Percentiles rank a stretch among this genome's conserved stretches.
Evolutionary conservation across 2,329 filamentous ascomycete genomes (phyloP).

Genomic region (Trichothecium roseum): DNA sequence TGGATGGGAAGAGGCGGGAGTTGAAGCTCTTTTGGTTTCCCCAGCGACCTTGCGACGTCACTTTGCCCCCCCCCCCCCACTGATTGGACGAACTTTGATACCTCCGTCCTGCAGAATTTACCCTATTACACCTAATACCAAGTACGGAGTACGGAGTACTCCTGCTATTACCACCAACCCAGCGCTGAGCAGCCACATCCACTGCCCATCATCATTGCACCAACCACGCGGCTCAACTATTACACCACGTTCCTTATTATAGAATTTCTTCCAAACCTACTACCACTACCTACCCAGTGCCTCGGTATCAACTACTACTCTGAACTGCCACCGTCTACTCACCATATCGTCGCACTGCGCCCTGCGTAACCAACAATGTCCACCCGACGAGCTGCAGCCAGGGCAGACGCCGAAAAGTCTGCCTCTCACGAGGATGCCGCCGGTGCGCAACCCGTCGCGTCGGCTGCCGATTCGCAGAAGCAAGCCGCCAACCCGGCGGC

Average conservation of each 20-base stretch:
- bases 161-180: too few relatives aligned
- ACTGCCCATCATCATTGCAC: neutral
- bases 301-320: too few relatives aligned
- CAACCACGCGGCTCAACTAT: neutral
- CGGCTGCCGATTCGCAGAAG: constrained; percentile 1
- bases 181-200: too few relatives aligned
- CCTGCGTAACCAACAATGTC: constrained; percentile 4
- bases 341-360: too few relatives aligned
- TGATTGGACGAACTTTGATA: neutral
- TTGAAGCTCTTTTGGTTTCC: constrained; percentile 12
- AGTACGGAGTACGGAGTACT: too few relatives aligned
- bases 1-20: constrained; percentile 4
- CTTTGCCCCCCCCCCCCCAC: constrained; percentile 7
- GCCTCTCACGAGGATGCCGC: neutral
- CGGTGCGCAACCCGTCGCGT: neutral
- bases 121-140: too few relatives aligned
- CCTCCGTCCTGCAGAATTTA: too few relatives aligned
- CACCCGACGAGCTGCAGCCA: constrained; percentile 5
- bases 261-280: neutral
- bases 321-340: too few relatives aligned
- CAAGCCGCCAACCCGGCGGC: neutral
- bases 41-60: constrained; percentile 18
- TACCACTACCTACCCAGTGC: neutral
- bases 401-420: neutral
- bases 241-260: neutral